Evolutionary conservation across 2,329 filamentous ascomycete genomes (phyloP), one percentile per base, ranked within the genome.

Genomic region (Ustulina deusta): DNA sequence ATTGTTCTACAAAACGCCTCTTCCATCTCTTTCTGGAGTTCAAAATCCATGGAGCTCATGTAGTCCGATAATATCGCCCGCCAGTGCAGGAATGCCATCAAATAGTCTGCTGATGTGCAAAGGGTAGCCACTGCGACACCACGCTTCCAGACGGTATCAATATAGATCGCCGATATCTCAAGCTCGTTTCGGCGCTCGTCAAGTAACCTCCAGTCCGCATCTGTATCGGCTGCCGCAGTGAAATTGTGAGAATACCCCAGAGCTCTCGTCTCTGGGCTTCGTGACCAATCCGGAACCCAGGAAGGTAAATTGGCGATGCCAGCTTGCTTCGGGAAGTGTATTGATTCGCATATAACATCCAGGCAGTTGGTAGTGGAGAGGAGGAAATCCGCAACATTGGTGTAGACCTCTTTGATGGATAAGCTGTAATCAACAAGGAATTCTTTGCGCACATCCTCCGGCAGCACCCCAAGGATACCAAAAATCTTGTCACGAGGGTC

Each of bases 261-360:
- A 6, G 74, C 63, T 6, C 66, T 68, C 0, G 68, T 63, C 6
- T 72, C 63, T 1, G 74, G 69, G 1, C 70, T 70, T 46, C 78
- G 73, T 0, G 78, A 80, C 78, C 79, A 81, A 66, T 81, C 79
- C 0, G 79, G 79, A 2, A 77, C 75, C 76, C 77, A 81, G 0
- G 72, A 75, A 1, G 79, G 80, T 3, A 81, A 63, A 13, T 70
- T 74, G 1, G 63, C 25, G 3, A 73, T 63, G 58, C 66, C 74
- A 1, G 66, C 72, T 44, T 77, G 72, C 1, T 69, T 44, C 0
- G 77, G 77, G 42, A 74, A 79, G 54, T 80, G 74, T 48, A 80
- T 78, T 2, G 76, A 65, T 36, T 79, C 76, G 69, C 78, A 79
- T 3, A 81, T 75, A 7, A 81, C 73, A 62, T 81, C 78, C 1